Conservation (phyloP, 1,284 basidiomycete genomes). For the Agroathelia rolfsii region DNA sequence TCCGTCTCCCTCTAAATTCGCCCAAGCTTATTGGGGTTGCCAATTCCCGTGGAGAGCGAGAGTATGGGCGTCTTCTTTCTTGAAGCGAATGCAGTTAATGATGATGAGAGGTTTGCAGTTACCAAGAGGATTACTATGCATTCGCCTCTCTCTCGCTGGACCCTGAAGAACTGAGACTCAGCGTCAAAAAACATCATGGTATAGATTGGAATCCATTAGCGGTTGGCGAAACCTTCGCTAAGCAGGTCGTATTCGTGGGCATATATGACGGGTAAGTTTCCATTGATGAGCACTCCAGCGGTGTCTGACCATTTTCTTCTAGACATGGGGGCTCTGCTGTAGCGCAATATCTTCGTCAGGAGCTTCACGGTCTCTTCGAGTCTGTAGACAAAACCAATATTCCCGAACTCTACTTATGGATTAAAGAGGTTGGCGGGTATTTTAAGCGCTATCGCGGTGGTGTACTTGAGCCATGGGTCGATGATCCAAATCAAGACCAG, state of each 20-base stretch:
- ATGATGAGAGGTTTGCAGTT: constrained; percentile 33
- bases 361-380: constrained; percentile 76
- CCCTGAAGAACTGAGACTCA: constrained; percentile 59
- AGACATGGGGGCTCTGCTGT: constrained; percentile 78
- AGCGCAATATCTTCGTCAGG: constrained; percentile 67
- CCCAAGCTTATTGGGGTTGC: constrained; percentile 63
- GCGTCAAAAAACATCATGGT: constrained; percentile 49
- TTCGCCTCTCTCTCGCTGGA: constrained; percentile 68
- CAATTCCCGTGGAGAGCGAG: constrained; percentile 67
- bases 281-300: constrained; percentile 1
- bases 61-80: constrained; percentile 29
- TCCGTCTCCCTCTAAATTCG: constrained; percentile 32
- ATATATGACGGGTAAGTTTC: constrained; percentile 77
- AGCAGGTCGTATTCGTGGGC: constrained; percentile 79
- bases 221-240: constrained; percentile 46
- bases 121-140: constrained; percentile 81
- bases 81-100: constrained; percentile 1
- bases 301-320: constrained; percentile 9
- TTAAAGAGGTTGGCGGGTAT: constrained; percentile 76
- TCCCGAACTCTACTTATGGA: constrained; percentile 67
- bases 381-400: constrained; percentile 57
- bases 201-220: constrained; percentile 65
- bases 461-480: constrained; percentile 58
- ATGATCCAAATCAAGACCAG: constrained; percentile 29
- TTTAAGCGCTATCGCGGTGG: constrained; percentile 84